Evolutionary conservation across 2,329 filamentous ascomycete genomes (phyloP), one percentile per base, ranked within the genome.

Genomic region (Dactylellina sp.): DNA sequence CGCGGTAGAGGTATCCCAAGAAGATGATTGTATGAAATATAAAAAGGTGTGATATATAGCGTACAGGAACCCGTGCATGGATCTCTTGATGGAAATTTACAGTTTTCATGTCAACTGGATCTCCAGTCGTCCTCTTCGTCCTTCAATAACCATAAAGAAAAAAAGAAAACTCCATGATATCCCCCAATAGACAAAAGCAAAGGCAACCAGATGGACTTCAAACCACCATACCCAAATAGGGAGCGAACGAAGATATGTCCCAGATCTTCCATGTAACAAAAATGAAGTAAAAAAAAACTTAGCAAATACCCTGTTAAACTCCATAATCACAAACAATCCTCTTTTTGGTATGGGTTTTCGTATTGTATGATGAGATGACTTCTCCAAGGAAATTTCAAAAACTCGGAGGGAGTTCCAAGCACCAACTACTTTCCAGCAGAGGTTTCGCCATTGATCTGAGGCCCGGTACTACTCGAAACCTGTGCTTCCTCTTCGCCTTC

Each of bases 1-100:
- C 85, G 92, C 78, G 93, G 93, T 76, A 89, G 92, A 65, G 92
- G 92, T 37, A 95, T 98, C 93, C 94, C 95, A 24, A 88, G 91
- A 82, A 86, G 91, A 84, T 94, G 81, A 76, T 53, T 42, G 22
- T 47, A 9, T 46, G 22, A 47, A 20, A 37, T 24, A 28, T 35
- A n/a, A 16, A 16, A 44, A 14, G 18, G n/a, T 46, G 42, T 24
- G 28, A 50, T n/a, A 52, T 22, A 44, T 64, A 42, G 12, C 16
- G 18, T 25, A 28, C 49, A 39, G 25, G 46, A 53, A 47, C 35
- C 9, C 35, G 12, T 52, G 46, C 40, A 46, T 46, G 66, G 46
- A 60, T 57, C 52, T 71, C 32, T 49, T 65, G 37, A 53, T 72
- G 49, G 60, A 57, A 53, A 72, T 72, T 42, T 65, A 72, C 53